Conservation (phyloP, 2,329 filamentous ascomycete genomes). For the Chaetomiaceae sp. region DNA sequence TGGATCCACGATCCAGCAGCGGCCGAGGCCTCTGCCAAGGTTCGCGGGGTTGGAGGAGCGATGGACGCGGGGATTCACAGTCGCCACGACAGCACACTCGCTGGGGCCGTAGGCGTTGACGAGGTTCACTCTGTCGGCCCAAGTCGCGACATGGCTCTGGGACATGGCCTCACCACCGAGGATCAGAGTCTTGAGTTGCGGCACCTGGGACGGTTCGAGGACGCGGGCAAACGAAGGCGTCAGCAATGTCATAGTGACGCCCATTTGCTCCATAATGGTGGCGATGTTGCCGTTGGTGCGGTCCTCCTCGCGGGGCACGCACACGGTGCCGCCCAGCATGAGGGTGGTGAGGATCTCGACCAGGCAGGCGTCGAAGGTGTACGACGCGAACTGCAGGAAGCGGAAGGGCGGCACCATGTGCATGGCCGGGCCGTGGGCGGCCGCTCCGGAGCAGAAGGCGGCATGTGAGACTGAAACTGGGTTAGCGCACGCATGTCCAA, state of each 20-base stretch:
- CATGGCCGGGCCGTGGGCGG: slow-evolving; percentile 18
- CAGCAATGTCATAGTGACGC: slow-evolving; percentile 24
- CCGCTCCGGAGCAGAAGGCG: slow-evolving; percentile 23
- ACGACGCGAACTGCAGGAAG: slow-evolving; percentile 29
- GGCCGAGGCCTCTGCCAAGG: slow-evolving; percentile 32
- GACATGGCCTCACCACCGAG: slow-evolving; percentile 41
- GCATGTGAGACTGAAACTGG: slow-evolving; percentile 11
- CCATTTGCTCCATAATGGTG: slow-evolving; percentile 24
- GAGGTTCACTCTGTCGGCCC: slow-evolving; percentile 41
- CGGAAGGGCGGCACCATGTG: slow-evolving; percentile 18
- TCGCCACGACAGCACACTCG: slow-evolving; percentile 38
- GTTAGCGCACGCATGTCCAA: neutral
- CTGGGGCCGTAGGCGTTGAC: slow-evolving; percentile 23
- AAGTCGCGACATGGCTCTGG: slow-evolving; percentile 20
- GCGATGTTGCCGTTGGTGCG: slow-evolving; percentile 32
- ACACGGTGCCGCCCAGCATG: slow-evolving; percentile 35
- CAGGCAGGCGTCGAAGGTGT: slow-evolving; percentile 37
- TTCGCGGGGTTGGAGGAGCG: slow-evolving; percentile 17
- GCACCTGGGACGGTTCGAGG: slow-evolving; percentile 23
- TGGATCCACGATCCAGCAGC: slow-evolving; percentile 30
- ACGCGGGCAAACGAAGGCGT: slow-evolving; percentile 27
- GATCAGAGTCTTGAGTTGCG: slow-evolving; percentile 38
- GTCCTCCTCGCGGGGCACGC: slow-evolving; percentile 35
- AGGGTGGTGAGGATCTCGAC: slow-evolving; percentile 36
- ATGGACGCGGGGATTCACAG: slow-evolving; percentile 12